Evolutionary conservation across 768 basidiomycete genomes (phyloP), one percentile per base, ranked within the genome.

Genomic region (Auriscalpium orientale): DNA sequence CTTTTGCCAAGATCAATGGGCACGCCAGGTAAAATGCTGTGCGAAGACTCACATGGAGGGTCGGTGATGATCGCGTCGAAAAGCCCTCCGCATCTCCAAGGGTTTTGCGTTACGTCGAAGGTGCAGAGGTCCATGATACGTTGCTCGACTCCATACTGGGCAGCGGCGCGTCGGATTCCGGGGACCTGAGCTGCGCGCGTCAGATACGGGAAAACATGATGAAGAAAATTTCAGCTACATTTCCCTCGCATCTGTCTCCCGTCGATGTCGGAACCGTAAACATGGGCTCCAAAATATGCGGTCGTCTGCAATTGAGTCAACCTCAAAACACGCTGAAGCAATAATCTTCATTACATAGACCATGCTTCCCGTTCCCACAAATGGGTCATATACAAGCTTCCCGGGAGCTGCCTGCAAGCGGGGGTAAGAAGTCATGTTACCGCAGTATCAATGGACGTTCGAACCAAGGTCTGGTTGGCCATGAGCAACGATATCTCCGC

Each of bases 191-290:
- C 75, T 78, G 45, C 4, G 35, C 37, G 28, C 11, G 34, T 58
- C 7, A 40, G 37, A 63, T 51, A 10, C 46, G 40, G 9, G 6
- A 8, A 37, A 5, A 54, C 3, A 3, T 22, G 13, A 13, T 12
- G 11, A 47, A n/a, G 35, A 44, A 52, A 28, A 38, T 5, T 16
- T 8, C 7, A 58, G 70, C 53, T 60, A 87, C 93, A 81, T 79
- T 91, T 95, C 16, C 97, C 97, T 57, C 93, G 77, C 88, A 98
- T 95, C 67, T 98, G 95, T 44, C 97, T 79, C 0, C 97, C 97
- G 65, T 98, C 95, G 49, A 99, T 98, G 68, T 98, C 97, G 16
- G 91, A 94, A 16, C 95, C 97, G 54, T 89, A 84, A 0, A 94
- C 81, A 28, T 83, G 70, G 1, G 94, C 87, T 2, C 97, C 97